Base-by-base conservation (phyloP, 2,329 filamentous ascomycete genomes). In the Cladobotryum protrusum region DNA sequence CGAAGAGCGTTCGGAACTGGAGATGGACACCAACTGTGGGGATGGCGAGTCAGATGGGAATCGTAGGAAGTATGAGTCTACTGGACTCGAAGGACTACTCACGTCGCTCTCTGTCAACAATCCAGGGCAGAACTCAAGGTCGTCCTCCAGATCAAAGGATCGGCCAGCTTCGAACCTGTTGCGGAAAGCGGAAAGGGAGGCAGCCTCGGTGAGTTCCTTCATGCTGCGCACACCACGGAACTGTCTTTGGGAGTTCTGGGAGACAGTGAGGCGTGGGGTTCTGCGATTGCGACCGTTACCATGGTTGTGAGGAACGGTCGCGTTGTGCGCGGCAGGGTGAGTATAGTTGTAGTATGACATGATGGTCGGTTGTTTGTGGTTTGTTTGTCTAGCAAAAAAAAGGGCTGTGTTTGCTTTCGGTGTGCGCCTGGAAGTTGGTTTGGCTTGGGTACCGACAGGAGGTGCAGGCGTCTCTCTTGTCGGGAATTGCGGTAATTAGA, bases 81-180 rank as follows among this genome's bases (percentile, higher is more conserved):
- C 47, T 49, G 24, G 59, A 43, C 43, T 46, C 33, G 45, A 24
- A 37, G 42, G 52, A 45, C 18, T 58, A 81, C 79, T 79, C 83
- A 96, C 90, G 82, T 96, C 90, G 71, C 81, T 90, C 72, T 96
- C 91, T 34, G 90, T 95, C 74, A 97, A 76, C 60, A 97, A 80
- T 67, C 86, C 84, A 56, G 92, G 92, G 72, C 91, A 96, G 71
- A 97, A 97, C 70, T 96, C 86, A 72, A 96, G 79, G 67, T 97
- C 92, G 67, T 97, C 92, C 64, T 96, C 92, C 55, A 97, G 79
- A 61, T 97, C 92, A 64, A 97, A 97, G 9, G 91, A 96, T 52
- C 90, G 83, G 52, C 88, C 89, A 56, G 89, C 87, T 73, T 97
- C 91, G 60, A 95, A 95, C 64, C 90, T 85, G 59, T 82, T 82